These are phyloP conservation scores for Clarireedia sp. DNA, from an alignment of 2,329 filamentous ascomycete genomes.

Conservation along the genomic window DNA sequence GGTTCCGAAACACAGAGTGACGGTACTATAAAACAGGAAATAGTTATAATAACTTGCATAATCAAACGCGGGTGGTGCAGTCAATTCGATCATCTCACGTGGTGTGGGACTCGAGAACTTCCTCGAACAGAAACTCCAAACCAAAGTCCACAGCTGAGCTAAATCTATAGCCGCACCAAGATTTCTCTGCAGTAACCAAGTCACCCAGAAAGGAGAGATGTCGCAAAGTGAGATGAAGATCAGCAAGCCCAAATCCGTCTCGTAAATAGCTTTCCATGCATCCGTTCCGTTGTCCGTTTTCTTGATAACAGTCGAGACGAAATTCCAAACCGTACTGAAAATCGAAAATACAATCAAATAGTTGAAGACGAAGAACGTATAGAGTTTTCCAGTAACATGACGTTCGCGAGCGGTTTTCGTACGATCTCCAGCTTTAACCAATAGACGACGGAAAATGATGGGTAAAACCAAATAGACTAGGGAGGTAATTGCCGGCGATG, in stretches of 20 bases:
- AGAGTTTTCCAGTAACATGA: constrained; percentile 84
- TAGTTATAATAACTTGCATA: constrained; percentile 98
- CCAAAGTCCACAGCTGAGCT: constrained; percentile 76
- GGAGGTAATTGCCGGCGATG: constrained; percentile 79
- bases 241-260: constrained; percentile 52
- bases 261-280: constrained; percentile 60
- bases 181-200: constrained; percentile 86
- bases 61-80: constrained; percentile 85
- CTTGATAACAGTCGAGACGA: constrained; percentile 57
- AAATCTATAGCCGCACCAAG: constrained; percentile 89
- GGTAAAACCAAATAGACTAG: constrained; percentile 81
- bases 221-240: constrained; percentile 70
- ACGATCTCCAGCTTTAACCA: constrained; percentile 74
- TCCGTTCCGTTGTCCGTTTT: constrained; percentile 48
- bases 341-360: constrained; percentile 90
- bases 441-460: constrained; percentile 81
- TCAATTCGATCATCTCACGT: constrained; percentile 83
- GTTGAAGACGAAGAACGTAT: constrained; percentile 96
- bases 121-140: constrained; percentile 77
- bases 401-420: constrained; percentile 89
- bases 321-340: constrained; percentile 75
- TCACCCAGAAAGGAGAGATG: constrained; percentile 88
- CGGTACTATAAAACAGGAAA: constrained; percentile 88
- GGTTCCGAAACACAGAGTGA: constrained; percentile 75
- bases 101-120: constrained; percentile 84